phyloP scores from a whole-genome alignment of 208 protist species.

The Acanthamoeba sp. region DNA sequence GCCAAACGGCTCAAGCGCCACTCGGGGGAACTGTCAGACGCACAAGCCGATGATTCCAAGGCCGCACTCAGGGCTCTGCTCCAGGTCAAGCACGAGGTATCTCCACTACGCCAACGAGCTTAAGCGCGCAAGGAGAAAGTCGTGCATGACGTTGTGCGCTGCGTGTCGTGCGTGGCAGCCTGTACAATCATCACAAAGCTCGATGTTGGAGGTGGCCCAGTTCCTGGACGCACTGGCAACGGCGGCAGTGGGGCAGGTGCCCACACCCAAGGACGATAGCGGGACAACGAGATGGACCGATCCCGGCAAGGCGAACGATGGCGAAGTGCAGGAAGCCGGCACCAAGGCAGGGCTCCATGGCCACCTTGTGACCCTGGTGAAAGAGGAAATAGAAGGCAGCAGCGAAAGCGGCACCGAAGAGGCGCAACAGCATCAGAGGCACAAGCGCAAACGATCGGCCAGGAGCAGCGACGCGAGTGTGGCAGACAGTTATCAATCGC shows the following conservation, averaged over 20 bases:
- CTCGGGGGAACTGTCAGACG: neutral
- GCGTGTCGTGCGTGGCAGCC: neutral
- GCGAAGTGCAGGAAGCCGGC: neutral
- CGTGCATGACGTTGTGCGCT: no score
- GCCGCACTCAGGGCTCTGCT: neutral
- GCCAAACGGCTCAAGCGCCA: neutral
- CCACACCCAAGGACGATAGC: no score
- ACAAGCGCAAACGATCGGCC: neutral
- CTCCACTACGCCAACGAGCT: no score
- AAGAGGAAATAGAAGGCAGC: neutral
- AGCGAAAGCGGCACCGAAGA: neutral
- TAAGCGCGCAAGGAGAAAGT: no score
- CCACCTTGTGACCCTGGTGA: neutral
- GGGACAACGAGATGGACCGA: no score
- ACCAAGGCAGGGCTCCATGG: neutral
- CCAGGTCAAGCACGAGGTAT: neutral
- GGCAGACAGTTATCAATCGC: no score
- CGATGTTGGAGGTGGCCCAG: conserved; percentile 11
- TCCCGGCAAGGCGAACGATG: neutral
- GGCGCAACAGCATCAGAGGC: neutral
- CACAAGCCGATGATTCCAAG: neutral
- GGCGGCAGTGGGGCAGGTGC: neutral
- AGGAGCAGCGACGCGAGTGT: no score
- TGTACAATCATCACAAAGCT: neutral
- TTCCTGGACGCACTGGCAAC: conserved; percentile 12